Evolutionary conservation across 2,329 filamentous ascomycete species (phyloP).

Genomic region (Beauveria sp.): DNA sequence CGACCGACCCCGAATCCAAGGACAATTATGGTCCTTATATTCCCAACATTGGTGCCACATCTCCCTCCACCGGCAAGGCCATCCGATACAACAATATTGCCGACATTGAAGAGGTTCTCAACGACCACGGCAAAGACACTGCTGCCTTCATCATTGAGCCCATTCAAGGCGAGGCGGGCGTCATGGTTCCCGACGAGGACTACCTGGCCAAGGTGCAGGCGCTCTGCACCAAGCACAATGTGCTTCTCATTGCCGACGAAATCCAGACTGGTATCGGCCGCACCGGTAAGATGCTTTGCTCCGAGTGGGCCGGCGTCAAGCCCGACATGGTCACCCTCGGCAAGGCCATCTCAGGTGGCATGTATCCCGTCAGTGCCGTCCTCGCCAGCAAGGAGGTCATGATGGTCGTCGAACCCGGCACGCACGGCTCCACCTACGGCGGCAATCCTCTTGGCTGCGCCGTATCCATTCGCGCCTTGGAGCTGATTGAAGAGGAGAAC

Average conservation of each 20-base stretch:
- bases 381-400: conserved; percentile 84
- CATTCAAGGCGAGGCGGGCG: conserved; percentile 95
- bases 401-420: conserved; percentile 92
- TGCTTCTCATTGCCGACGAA: conserved; percentile 94
- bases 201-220: conserved; percentile 75
- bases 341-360: conserved; percentile 95
- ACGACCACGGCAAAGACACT: conserved; percentile 73
- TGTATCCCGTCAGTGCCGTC: conserved; percentile 97
- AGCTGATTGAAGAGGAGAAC: conserved; percentile 87
- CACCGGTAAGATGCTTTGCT: conserved; percentile 88
- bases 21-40: conserved; percentile 97
- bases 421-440: conserved; percentile 96
- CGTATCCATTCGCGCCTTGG: conserved; percentile 87
- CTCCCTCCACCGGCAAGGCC: conserved; percentile 64
- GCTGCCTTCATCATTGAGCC: conserved; percentile 93
- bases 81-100: conserved; percentile 82
- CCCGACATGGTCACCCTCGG: conserved; percentile 91
- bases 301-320: conserved; percentile 91
- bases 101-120: conserved; percentile 71
- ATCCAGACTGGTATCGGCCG: conserved; percentile 97
- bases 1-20: conserved; percentile 87
- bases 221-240: conserved; percentile 91
- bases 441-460: conserved; percentile 94
- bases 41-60: conserved; percentile 72
- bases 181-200: conserved; percentile 85